These are phyloP conservation scores for Anthoceros angustus DNA, from an alignment of 225 moss, liverwort and hornwort genomes.

Conservation along the genomic window DNA sequence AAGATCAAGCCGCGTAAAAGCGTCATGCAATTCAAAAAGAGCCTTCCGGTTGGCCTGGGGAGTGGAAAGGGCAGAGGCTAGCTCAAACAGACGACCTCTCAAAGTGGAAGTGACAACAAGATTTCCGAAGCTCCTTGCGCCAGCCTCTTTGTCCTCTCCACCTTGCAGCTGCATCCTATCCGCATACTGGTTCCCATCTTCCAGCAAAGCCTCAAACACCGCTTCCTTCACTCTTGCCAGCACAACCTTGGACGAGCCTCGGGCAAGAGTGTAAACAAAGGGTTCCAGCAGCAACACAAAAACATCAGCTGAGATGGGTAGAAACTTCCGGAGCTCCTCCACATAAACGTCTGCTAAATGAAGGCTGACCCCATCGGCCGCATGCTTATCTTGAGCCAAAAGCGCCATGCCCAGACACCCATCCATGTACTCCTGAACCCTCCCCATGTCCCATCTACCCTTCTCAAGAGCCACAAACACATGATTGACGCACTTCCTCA, in stretches of 20 bases:
- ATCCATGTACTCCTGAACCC: conserved; percentile 50
- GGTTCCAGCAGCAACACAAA: conserved; percentile 66
- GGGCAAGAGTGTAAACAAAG: conserved; percentile 36
- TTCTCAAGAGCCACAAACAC: conserved; percentile 60
- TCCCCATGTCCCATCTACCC: conserved; percentile 55
- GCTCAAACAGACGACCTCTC: conserved; percentile 57
- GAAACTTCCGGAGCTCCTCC: conserved; percentile 60
- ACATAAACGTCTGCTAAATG: conserved; percentile 69
- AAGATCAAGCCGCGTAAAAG: conserved; percentile 18
- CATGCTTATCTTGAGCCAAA: conserved; percentile 54
- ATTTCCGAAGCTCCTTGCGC: conserved; percentile 25
- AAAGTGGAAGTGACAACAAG: conserved; percentile 38
- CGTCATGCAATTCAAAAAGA: conserved; percentile 63
- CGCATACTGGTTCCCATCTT: conserved; percentile 37
- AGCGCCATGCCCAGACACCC: conserved; percentile 59
- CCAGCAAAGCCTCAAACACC: conserved; percentile 55
- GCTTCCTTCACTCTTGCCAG: conserved; percentile 56
- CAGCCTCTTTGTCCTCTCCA: conserved; percentile 18
- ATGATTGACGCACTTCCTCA: conserved; percentile 53
- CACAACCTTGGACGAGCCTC: conserved; percentile 45
- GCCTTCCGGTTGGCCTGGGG: conserved; percentile 65
- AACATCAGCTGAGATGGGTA: conserved; percentile 45
- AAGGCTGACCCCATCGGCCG: conserved; percentile 73
- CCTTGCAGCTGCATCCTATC: conserved; percentile 17
- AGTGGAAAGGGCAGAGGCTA: conserved; percentile 52